phyloP scores from a whole-genome alignment of 192 early-diverging fungal species.

The Backusella parvicylindrica region DNA sequence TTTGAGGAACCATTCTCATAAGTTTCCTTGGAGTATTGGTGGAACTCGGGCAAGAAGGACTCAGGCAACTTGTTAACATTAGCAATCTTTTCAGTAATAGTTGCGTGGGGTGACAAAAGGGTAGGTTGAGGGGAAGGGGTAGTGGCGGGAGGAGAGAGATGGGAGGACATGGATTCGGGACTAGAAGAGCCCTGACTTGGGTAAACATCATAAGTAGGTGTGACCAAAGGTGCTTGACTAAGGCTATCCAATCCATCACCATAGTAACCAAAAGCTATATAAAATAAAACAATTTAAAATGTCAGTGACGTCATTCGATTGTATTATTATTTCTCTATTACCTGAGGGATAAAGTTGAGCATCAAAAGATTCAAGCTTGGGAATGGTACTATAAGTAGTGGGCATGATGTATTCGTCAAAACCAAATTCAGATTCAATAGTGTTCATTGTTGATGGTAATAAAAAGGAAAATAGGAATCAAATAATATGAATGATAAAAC shows the following conservation, averaged over 20 bases:
- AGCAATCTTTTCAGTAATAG: constrained; percentile 34
- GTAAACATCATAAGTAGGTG: constrained; percentile 4
- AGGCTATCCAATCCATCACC: constrained; percentile 9
- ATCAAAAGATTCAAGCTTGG: constrained; percentile 21
- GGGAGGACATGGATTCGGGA: constrained; percentile 25
- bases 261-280: constrained; percentile 17
- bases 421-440: constrained; percentile 17
- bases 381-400: constrained; percentile 14
- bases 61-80: constrained; percentile 34
- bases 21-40: constrained; percentile 36
- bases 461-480: not conserved
- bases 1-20: constrained; percentile 29
- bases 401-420: constrained; percentile 36
- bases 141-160: constrained; percentile 18
- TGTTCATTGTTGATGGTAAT: constrained; percentile 11
- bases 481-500: not conserved
- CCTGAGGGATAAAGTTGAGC: constrained; percentile 14
- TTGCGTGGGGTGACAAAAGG: constrained; percentile 13
- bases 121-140: constrained; percentile 6
- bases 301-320: constrained; percentile 14
- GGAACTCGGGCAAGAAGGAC: constrained; percentile 36
- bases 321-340: not conserved
- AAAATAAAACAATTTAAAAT: not conserved
- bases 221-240: not conserved
- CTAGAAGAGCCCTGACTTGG: constrained; percentile 15